Percentiles rank a stretch among this genome's conserved stretches.
phyloP scores from a whole-genome alignment of 2,329 filamentous ascomycete species.

The Aspergillus texensis region DNA sequence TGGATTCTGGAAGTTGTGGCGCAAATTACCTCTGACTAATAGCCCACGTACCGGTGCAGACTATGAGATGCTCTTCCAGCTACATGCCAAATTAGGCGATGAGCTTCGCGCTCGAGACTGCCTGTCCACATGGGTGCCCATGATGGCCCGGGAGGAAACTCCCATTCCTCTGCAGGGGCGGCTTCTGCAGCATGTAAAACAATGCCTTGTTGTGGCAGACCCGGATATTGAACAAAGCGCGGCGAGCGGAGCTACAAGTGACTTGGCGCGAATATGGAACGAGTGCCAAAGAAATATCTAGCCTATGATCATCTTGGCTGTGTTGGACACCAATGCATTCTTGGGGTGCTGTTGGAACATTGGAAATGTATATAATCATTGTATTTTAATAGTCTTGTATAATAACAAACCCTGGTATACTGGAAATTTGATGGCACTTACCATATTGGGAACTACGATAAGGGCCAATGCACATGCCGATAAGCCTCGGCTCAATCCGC shows the following conservation, averaged over 20 bases:
- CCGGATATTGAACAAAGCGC: constrained; percentile 48
- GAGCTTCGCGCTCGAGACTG: constrained; percentile 49
- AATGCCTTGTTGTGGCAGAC: constrained; percentile 60
- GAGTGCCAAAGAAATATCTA: constrained; percentile 25
- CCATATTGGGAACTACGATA: background rate
- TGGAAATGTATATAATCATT: constrained; percentile 5
- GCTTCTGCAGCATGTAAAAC: constrained; percentile 54
- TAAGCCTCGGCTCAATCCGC: constrained; percentile 33
- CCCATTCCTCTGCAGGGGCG: constrained; percentile 49
- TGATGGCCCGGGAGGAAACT: constrained; percentile 61
- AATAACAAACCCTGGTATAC: constrained; percentile 19
- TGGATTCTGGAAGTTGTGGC: constrained; percentile 65
- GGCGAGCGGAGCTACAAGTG: constrained; percentile 17
- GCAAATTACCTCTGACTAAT: constrained; percentile 55
- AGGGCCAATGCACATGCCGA: constrained; percentile 18
- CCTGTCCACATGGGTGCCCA: constrained; percentile 58
- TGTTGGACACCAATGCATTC: background rate
- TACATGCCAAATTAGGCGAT: constrained; percentile 51
- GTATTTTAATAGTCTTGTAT: constrained; percentile 3
- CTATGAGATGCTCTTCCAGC: constrained; percentile 58
- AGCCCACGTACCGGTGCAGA: constrained; percentile 54
- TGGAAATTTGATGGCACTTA: background rate
- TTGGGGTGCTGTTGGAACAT: background rate
- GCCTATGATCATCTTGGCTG: background rate
- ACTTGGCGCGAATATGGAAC: constrained; percentile 26